Base-by-base conservation (phyloP, 805 yeast species). In the Ogataea dorogensis region DNA sequence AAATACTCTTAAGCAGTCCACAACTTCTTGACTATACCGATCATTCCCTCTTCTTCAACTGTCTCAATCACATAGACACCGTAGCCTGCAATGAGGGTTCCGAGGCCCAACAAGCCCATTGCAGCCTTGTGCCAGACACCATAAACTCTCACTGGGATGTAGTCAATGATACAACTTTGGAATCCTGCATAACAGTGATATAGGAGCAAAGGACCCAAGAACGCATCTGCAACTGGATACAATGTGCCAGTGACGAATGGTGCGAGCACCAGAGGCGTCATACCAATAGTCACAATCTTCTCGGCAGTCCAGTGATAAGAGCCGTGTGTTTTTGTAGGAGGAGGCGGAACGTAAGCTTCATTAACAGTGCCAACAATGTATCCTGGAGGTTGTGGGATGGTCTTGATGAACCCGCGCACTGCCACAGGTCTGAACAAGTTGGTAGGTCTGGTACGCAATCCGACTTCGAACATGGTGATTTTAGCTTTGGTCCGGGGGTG, bases 221-320 rank as follows among this genome's bases (percentile, higher is more conserved):
- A 46, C 3, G 84, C 65, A 59, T 84, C 93, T 3, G 77, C 41
- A 5, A 71, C 34, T 1, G 80, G 78, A 27, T 68, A 58, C n/a
- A 79, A 66, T 15, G 68, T 55, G 22, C 79, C 77, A 5, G 79
- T 65, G 16, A 77, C 59, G 36, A 81, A 70, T 2, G 93, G 89
- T 6, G 80, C 63, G 17, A 75, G 56, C 4, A 77, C 61, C 36
- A 84, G 63, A 3, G 94, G 94, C 17, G 82, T 64, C 65, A 85
- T 54, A 1, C 79, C 73, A 26, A 77, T 56, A 11, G 82, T 72
- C 7, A 79, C 73, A 10, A 71, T 43, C 57, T 83, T 72, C 60
- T 85, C 91, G 46, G 75, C 66, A 24, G 82, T 70, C 89, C 89
- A 82, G 63, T 83, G 91, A 45, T 67, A 70, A 0, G 89, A 77